Conservation (phyloP, 305 asterid genomes). For the Plantago rigida region DNA sequence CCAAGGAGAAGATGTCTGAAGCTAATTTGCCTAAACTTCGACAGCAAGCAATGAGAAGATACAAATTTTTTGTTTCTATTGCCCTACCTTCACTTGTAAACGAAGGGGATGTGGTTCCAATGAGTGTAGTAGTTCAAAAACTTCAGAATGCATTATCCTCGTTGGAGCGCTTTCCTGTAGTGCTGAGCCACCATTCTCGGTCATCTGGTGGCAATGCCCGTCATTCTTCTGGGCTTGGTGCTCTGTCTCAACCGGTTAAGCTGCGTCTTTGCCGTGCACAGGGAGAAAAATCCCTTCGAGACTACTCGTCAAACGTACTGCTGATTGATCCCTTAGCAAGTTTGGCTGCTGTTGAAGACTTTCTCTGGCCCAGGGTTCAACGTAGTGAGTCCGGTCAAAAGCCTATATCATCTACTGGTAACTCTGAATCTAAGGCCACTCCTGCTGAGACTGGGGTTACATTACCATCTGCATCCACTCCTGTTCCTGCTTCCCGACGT, state of each 20-base stretch:
- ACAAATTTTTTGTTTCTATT: slow-evolving; percentile 62
- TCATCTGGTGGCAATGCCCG: slow-evolving; percentile 76
- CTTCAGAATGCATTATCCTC: slow-evolving; percentile 92
- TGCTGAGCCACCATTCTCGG: slow-evolving; percentile 75
- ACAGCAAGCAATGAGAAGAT: slow-evolving; percentile 78
- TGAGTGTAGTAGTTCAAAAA: slow-evolving; percentile 72
- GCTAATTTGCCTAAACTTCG: slow-evolving; percentile 63
- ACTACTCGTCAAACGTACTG: slow-evolving; percentile 88
- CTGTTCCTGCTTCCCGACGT: slow-evolving; percentile 55
- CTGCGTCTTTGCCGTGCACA: slow-evolving; percentile 91
- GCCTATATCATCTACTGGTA: slow-evolving; percentile 21
- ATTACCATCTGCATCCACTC: slow-evolving; percentile 56
- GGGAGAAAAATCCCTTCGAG: slow-evolving; percentile 93
- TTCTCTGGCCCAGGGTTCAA: slow-evolving; percentile 90
- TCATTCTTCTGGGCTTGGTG: slow-evolving; percentile 86
- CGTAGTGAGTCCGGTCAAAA: slow-evolving; percentile 69
- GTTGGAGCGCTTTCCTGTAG: slow-evolving; percentile 86
- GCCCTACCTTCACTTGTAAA: slow-evolving; percentile 59
- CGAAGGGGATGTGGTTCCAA: slow-evolving; percentile 48
- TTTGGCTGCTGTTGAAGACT: slow-evolving; percentile 92
- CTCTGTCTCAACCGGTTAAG: slow-evolving; percentile 83
- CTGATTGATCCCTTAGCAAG: slow-evolving; percentile 91
- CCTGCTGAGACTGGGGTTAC: slow-evolving; percentile 24
- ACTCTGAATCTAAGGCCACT: no score
- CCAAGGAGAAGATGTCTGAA: slow-evolving; percentile 69